Evolutionary conservation across 305 asterid species (phyloP), one percentile per base, ranked within the genome.

Genomic region (Caryopteris hybrid): DNA sequence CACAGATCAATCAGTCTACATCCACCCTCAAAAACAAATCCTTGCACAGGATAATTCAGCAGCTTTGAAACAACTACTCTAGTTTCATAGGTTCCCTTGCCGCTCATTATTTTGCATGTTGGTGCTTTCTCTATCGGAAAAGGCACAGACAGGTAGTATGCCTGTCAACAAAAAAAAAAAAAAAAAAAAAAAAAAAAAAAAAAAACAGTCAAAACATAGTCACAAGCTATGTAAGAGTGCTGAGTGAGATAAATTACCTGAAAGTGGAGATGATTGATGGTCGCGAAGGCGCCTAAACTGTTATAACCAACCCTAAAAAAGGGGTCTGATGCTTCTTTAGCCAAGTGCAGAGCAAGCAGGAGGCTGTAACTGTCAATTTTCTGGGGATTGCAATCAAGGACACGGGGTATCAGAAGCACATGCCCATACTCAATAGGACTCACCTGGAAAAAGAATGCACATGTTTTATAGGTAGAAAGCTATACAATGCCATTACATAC

Each of bases 401-500:
- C 84, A 42, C 75, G 86, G 20, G 96, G 92, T 66, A 86, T 83
- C 59, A 88, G 76, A 71, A 86, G 91, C 58, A 84, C 89, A 48
- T 88, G 96, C 2, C 92, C 92, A 70, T 88, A 88, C 76, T 88
- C 96, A 21, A 88, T 88, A 25, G 92, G 96, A 70, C 96, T 86
- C 76, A 84, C 90, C 92, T 85, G 69, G 75, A 65, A 61, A 68
- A 50, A 13, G 6, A 12, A 25, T 9, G 23, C 5, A 16, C 21
- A 8, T 22, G 22, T 22, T 46, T 36, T 41, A 55, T 55, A 23
- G 74, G 47, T 52, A 70, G 60, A 53, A 52, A 64, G 13, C 23
- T 12, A 68, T 27, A 43, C 63, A n/a, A 11, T 16, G 29, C 34
- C 68, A 66, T 27, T 20, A 9, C 18, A 48, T 18, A 21, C 10